Conservation (phyloP, 306 rosid genomes). For the Begonia fuchsioides region DNA sequence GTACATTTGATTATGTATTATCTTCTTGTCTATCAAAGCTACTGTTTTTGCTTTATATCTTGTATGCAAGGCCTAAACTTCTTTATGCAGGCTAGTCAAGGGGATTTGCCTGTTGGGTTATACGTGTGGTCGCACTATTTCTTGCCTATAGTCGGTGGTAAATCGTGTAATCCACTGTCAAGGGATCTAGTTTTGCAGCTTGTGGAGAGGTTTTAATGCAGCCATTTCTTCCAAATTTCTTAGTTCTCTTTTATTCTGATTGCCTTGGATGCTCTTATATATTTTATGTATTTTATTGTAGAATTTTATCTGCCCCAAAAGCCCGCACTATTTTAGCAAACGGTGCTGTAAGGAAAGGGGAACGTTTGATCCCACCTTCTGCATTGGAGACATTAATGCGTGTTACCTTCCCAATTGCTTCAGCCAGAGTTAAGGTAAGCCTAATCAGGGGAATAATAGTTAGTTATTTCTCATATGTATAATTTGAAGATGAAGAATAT, state of each 20-base stretch:
- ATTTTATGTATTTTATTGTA: conserved; percentile 17
- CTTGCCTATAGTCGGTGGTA: conserved; percentile 51
- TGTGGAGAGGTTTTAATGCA: conserved; percentile 42
- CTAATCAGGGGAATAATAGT: conserved; percentile 8
- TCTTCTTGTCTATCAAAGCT: too few species aligned
- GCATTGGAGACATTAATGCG: conserved; percentile 56
- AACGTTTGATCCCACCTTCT: conserved; percentile 70
- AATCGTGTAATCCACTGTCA: conserved; percentile 43
- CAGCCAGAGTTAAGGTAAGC: conserved; percentile 69
- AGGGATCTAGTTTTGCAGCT: conserved; percentile 79
- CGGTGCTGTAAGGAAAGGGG: conserved; percentile 85
- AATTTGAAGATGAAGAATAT: background rate
- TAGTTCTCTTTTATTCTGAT: background rate
- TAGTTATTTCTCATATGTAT: conserved; percentile 1
- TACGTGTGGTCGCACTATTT: conserved; percentile 56
- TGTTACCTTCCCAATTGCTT: conserved; percentile 55
- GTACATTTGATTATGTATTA: conserved; percentile 35
- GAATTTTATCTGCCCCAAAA: conserved; percentile 76
- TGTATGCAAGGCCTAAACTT: background rate
- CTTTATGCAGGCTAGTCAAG: conserved; percentile 37
- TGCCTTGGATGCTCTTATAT: too few species aligned
- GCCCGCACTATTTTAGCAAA: conserved; percentile 68
- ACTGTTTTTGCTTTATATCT: too few species aligned
- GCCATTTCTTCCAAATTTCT: background rate
- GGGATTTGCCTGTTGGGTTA: conserved; percentile 71